Evolutionary conservation across 352 stramenopile species (phyloP).

Genomic region (Globisporangium rhizosaccharum): DNA sequence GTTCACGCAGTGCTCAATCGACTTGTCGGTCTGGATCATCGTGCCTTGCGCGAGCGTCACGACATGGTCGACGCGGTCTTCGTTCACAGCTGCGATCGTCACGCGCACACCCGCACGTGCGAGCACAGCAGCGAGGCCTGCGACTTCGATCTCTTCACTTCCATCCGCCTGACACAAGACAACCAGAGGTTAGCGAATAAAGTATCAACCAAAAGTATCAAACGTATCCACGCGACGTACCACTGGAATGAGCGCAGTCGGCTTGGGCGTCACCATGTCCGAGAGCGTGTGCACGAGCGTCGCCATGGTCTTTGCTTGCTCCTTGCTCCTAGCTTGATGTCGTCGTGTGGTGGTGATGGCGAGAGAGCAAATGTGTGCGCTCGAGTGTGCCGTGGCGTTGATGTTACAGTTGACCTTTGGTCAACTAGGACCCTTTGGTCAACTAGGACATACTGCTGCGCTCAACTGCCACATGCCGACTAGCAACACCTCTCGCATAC

Average conservation of each 20-base stretch:
- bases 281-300: conserved; percentile 40
- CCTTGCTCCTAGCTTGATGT: too few relatives aligned
- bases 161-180: conserved; percentile 27
- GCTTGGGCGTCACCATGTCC: conserved; percentile 57
- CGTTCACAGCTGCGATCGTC: conserved; percentile 46
- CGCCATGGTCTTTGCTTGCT: conserved; percentile 22
- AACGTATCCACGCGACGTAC: conserved; percentile 15
- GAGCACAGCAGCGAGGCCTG: conserved; percentile 40
- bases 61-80: conserved; percentile 38
- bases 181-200: not conserved
- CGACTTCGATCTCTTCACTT: conserved; percentile 67
- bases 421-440: too few relatives aligned
- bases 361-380: not conserved
- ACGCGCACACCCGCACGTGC: conserved; percentile 56
- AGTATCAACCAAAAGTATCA: not conserved
- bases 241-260: conserved; percentile 58
- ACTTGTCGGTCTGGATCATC: conserved; percentile 54
- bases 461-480: not conserved
- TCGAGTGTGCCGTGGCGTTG: too few relatives aligned
- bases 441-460: not conserved
- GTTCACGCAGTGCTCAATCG: conserved; percentile 52
- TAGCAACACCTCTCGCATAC: too few relatives aligned
- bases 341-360: not conserved
- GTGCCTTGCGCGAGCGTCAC: conserved; percentile 52
- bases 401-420: too few relatives aligned